Evolutionary conservation across 768 basidiomycete genomes (phyloP), one percentile per base, ranked within the genome.

Genomic region (Trametes coccinea): DNA sequence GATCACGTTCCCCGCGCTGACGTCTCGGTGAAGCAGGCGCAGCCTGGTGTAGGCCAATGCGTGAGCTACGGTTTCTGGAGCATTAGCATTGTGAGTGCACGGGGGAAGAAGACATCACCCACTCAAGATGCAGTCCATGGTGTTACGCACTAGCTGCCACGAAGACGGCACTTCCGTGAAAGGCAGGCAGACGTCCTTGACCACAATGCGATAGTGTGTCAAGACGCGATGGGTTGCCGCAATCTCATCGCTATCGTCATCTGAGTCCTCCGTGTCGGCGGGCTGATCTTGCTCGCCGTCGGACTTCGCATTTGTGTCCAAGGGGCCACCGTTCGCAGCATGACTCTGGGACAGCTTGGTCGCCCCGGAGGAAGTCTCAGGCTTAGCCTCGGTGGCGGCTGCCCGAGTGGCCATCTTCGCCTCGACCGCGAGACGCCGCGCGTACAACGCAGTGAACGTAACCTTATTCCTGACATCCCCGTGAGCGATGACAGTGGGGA

Each of bases 201-300:
- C 47, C 6, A 45, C 60, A 27, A 65, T 46, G 27, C 64, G 60
- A 37, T 62, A 65, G 31, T 65, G 64, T 5, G 34, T 39, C 51
- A 34, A 45, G 53, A 37, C 34, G 6, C 34, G 34, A 37, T 37
- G 34, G 11, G 34, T 37, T 37, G 34, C 34, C 34, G 34, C 34
- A 37, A 37, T 37, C 34, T 37, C 34, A 5, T 37, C 34, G 34
- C 34, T 37, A 22, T 31, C 30, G 33, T n/a, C 45, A n/a, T 17
- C 22, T 46, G 22, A 29, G 8, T 29, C 8, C 45, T 27, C 17
- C 22, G 7, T 22, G 7, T 46, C 22, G 45, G 17, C 16, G 9
- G 11, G 27, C 46, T 14, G 34, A 37, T 37, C 34, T 37, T 37
- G 34, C 34, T 37, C 34, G 34, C 34, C 34, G 34, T 37, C 45